Conservation (phyloP, 2,329 filamentous ascomycete species). For the Pseudogymnoascus destructans region DNA sequence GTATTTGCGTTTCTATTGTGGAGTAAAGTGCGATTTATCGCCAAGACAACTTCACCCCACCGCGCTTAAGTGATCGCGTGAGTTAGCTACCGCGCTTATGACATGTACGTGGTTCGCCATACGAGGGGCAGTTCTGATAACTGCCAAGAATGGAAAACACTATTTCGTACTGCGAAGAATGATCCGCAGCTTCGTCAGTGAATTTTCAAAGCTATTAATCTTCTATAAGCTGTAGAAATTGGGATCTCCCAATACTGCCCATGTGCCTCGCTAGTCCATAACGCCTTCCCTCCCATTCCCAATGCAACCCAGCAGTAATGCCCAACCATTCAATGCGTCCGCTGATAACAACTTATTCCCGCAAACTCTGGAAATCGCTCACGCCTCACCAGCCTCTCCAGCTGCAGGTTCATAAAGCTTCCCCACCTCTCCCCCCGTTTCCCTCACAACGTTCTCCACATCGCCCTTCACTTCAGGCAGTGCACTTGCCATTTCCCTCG, state of each 20-base stretch:
- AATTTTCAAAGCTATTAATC: not conserved
- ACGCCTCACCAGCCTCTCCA: not conserved
- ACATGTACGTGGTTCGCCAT: slow-evolving; percentile 3
- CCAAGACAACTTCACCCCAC: slow-evolving; percentile 10
- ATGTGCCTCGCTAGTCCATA: slow-evolving; percentile 5
- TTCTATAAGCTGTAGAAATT: not conserved
- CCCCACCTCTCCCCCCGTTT: slow-evolving; percentile 17
- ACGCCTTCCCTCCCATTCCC: not conserved
- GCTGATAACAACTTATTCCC: not conserved
- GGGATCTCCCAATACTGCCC: not conserved
- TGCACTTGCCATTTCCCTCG: slow-evolving; percentile 26
- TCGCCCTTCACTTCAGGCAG: slow-evolving; percentile 24
- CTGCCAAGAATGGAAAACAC: not conserved
- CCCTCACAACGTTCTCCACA: slow-evolving; percentile 20
- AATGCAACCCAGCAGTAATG: slow-evolving; percentile 1
- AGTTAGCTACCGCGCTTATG: slow-evolving; percentile 5
- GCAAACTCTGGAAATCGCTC: not conserved
- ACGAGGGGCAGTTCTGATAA: not conserved
- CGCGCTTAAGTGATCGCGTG: slow-evolving; percentile 8
- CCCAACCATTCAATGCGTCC: not conserved
- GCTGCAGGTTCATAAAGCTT: not conserved
- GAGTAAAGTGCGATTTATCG: slow-evolving; percentile 8
- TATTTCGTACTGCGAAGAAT: not conserved
- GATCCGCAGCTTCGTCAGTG: not conserved
- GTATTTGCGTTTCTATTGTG: slow-evolving; percentile 7